phyloP scores from a whole-genome alignment of 2,329 filamentous ascomycete species.

The Exophiala viscosa region DNA sequence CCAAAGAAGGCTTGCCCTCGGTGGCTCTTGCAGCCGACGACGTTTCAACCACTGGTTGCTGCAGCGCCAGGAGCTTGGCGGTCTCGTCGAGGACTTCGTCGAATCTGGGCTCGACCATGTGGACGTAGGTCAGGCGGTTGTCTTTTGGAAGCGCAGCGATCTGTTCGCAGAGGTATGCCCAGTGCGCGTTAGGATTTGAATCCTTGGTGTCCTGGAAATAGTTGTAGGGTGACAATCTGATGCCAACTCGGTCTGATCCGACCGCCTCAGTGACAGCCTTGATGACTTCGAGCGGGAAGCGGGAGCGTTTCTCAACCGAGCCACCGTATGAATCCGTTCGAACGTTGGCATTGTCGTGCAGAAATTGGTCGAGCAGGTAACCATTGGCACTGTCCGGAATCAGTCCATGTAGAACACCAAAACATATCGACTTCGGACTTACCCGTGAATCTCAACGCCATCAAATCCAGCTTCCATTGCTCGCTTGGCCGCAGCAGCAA shows the following conservation, averaged over 20 bases:
- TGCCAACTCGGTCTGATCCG: constrained; percentile 45
- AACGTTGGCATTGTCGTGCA: constrained; percentile 50
- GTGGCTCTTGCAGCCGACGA: constrained; percentile 27
- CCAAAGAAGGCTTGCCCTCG: constrained; percentile 33
- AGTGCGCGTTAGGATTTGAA: constrained; percentile 44
- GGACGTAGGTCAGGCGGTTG: constrained; percentile 56
- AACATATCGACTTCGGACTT: constrained; percentile 9
- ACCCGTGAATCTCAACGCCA: constrained; percentile 45
- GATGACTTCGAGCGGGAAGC: constrained; percentile 57
- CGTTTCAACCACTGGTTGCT: constrained; percentile 6
- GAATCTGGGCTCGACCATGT: constrained; percentile 59
- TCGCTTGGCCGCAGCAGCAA: constrained; percentile 41
- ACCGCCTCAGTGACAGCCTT: constrained; percentile 42
- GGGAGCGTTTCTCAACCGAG: constrained; percentile 49
- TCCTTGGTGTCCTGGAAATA: constrained; percentile 55
- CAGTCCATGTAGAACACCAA: not conserved
- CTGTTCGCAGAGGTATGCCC: constrained; percentile 44
- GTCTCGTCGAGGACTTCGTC: constrained; percentile 29
- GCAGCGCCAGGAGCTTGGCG: constrained; percentile 39
- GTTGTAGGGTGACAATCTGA: constrained; percentile 44
- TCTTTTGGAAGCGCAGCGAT: constrained; percentile 36
- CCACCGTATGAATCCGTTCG: constrained; percentile 52
- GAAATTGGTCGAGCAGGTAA: constrained; percentile 53
- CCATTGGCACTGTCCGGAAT: constrained; percentile 47
- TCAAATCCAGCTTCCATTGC: constrained; percentile 56